Conservation (phyloP, 2,329 filamentous ascomycete species). For the Diplodia mutila region DNA sequence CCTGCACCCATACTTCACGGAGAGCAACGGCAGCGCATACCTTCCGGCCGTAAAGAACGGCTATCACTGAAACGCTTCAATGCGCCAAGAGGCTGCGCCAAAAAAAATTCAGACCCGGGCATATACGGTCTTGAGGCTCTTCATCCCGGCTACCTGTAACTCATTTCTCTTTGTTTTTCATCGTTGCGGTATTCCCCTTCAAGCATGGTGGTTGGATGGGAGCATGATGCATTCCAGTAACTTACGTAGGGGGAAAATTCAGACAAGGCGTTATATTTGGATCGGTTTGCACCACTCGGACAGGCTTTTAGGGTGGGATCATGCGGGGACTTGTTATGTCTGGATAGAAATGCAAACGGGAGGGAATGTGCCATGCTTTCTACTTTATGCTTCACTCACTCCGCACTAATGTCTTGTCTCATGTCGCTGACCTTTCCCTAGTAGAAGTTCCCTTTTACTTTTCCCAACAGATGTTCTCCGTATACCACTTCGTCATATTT, state of each 20-base stretch:
- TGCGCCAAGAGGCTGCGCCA: not conserved
- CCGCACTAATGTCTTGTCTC: not conserved
- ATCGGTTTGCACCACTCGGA: conserved; percentile 12
- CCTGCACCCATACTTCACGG: conserved; percentile 79
- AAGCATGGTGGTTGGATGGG: conserved; percentile 19
- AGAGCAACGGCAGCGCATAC: conserved; percentile 49
- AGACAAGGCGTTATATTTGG: conserved; percentile 19
- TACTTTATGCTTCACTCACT: not conserved
- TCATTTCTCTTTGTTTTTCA: conserved; percentile 14
- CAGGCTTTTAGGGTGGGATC: conserved; percentile 12
- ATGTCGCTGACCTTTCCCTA: not conserved
- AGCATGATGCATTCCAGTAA: conserved; percentile 20
- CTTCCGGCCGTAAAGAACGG: conserved; percentile 23
- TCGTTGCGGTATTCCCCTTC: conserved; percentile 21
- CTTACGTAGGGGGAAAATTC: conserved; percentile 18
- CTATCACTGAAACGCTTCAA: conserved; percentile 11
- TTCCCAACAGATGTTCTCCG: conserved; percentile 48
- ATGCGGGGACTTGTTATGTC: conserved; percentile 15
- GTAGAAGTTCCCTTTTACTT: conserved; percentile 48
- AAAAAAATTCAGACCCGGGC: not conserved
- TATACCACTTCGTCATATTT: conserved; percentile 44
- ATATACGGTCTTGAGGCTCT: not conserved
- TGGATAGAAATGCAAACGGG: conserved; percentile 19
- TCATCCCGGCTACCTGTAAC: not conserved
- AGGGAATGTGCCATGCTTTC: conserved; percentile 8